phyloP scores from a whole-genome alignment of 495 filamentous ascomycete genomes.

The Penicillium salamii region DNA sequence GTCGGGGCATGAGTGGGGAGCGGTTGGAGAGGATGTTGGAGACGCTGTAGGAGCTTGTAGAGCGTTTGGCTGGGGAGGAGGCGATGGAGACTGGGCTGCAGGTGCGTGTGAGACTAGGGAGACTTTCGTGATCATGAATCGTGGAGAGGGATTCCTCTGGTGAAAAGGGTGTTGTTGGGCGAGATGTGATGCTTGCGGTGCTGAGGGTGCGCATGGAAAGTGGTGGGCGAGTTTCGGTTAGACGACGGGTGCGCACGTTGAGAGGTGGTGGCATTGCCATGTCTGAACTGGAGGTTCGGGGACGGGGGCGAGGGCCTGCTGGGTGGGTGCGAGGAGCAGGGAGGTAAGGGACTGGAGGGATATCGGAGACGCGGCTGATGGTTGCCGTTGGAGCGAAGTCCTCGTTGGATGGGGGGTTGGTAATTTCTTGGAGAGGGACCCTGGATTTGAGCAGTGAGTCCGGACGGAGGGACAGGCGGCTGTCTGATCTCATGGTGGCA shows the following conservation, averaged over 20 bases:
- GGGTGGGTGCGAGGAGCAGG: constrained; percentile 13
- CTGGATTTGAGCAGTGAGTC: background rate
- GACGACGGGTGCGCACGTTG: constrained; percentile 7
- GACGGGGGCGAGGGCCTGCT: constrained; percentile 16
- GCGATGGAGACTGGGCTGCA: constrained; percentile 24
- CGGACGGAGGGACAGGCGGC: constrained; percentile 9
- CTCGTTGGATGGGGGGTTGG: background rate
- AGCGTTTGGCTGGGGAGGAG: constrained; percentile 25
- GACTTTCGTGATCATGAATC: constrained; percentile 13
- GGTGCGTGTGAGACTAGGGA: constrained; percentile 15
- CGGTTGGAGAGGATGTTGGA: constrained; percentile 24
- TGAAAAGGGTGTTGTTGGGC: constrained; percentile 15
- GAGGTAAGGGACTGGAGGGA: constrained; percentile 22
- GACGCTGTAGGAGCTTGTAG: constrained; percentile 23
- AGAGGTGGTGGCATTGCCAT: constrained; percentile 13
- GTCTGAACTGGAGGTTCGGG: constrained; percentile 28
- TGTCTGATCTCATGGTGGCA: constrained; percentile 13
- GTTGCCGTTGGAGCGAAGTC: constrained; percentile 12
- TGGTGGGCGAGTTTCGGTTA: constrained; percentile 20
- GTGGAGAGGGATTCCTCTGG: constrained; percentile 19
- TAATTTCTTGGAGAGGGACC: background rate
- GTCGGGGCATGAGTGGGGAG: constrained; percentile 25
- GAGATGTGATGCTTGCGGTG: constrained; percentile 29
- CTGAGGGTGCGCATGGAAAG: constrained; percentile 30
- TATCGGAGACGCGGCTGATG: constrained; percentile 25